Conservation (phyloP, 2,329 filamentous ascomycete species). For the Colletotrichum tropicicola region DNA sequence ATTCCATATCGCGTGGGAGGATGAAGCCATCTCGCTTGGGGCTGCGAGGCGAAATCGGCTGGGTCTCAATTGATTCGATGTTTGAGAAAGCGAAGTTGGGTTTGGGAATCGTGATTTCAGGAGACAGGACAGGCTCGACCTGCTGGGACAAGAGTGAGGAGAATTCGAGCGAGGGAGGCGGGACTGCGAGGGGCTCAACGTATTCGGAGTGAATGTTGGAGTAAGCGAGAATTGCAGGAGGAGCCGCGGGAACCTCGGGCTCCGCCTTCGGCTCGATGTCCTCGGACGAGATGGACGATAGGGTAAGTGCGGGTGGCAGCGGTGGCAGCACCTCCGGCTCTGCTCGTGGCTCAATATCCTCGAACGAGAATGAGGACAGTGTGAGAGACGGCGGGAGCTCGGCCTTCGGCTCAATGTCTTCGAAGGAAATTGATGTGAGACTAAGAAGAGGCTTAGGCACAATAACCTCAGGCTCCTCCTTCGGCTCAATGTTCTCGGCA, state of each 20-base stretch:
- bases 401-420: constrained; percentile 43
- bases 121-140: constrained; percentile 49
- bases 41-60: constrained; percentile 57
- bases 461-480: constrained; percentile 43
- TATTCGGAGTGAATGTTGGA: constrained; percentile 53
- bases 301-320: constrained; percentile 43
- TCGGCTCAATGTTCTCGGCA: constrained; percentile 39
- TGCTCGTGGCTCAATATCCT: constrained; percentile 52
- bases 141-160: constrained; percentile 47
- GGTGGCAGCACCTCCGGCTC: constrained; percentile 43
- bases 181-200: constrained; percentile 45
- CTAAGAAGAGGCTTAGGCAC: constrained; percentile 43
- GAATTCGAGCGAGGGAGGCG: constrained; percentile 42
- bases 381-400: constrained; percentile 39
- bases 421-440: constrained; percentile 42
- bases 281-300: constrained; percentile 43
- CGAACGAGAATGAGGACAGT: constrained; percentile 41
- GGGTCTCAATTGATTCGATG: constrained; percentile 55
- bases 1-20: constrained; percentile 56
- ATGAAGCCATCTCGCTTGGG: constrained; percentile 66
- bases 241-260: constrained; percentile 34
- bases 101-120: constrained; percentile 22
- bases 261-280: constrained; percentile 44
- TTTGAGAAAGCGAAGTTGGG: constrained; percentile 52
- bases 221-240: constrained; percentile 40